These are phyloP conservation scores for Astrocystis sublimbata DNA, from an alignment of 495 filamentous ascomycete genomes.

Conservation along the genomic window DNA sequence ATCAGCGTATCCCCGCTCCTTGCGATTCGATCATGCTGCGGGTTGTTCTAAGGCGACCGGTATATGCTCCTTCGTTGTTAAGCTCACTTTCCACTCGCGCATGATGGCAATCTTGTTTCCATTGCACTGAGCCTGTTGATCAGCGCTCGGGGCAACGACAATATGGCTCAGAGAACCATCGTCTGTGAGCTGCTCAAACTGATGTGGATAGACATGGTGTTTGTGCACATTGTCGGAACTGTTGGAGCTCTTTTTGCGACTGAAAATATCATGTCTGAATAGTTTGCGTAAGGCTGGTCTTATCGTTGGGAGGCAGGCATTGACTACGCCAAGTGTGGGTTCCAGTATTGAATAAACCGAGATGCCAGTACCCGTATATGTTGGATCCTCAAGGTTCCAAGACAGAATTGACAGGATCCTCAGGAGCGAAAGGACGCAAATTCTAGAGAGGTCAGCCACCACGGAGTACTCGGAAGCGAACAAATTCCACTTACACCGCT, in stretches of 20 bases:
- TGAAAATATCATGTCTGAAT: background rate
- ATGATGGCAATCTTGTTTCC: background rate
- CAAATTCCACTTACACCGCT: background rate
- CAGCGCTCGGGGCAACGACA: background rate
- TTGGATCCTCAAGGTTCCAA: background rate
- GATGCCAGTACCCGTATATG: background rate
- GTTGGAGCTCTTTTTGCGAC: background rate
- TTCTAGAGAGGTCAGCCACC: background rate
- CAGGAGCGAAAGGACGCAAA: background rate
- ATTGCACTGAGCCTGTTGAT: background rate
- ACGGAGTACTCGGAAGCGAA: background rate
- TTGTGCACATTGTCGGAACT: background rate
- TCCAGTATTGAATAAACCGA: slow-evolving; percentile 4
- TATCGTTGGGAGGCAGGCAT: slow-evolving; percentile 12
- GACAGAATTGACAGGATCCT: background rate
- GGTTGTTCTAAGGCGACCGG: no score
- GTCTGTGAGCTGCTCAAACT: background rate
- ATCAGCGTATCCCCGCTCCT: no score
- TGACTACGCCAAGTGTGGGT: slow-evolving; percentile 10
- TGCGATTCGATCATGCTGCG: no score
- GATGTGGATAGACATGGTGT: background rate
- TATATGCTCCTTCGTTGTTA: no score
- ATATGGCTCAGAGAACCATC: background rate
- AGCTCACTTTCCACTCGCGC: no score
- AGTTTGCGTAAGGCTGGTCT: background rate